These are phyloP conservation scores for Tagetes patula DNA, from an alignment of 129 eudicot species.

Conservation along the genomic window DNA sequence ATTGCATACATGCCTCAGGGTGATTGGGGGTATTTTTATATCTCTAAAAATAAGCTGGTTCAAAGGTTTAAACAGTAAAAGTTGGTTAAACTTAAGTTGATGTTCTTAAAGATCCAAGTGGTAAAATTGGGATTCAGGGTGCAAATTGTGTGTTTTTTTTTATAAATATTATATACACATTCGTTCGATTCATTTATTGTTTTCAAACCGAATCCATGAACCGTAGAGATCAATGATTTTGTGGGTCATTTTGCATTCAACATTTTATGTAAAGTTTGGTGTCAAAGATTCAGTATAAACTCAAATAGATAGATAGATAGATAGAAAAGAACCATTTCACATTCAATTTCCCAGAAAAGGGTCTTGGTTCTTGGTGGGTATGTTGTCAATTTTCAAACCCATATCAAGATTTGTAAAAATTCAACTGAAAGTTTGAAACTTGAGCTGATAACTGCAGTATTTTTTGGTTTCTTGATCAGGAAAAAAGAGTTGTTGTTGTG, in stretches of 20 bases:
- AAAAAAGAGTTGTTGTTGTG: constrained; percentile 14
- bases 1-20: not conserved
- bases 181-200: constrained; percentile 51
- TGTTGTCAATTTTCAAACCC: not conserved
- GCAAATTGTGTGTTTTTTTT: constrained; percentile 9
- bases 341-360: constrained; percentile 8
- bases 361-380: constrained; percentile 7
- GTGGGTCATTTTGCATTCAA: constrained; percentile 60
- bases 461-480: constrained; percentile 28
- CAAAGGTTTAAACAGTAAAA: not conserved
- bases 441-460: not conserved
- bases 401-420: constrained; percentile 17
- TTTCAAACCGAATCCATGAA: constrained; percentile 56
- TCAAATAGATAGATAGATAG: constrained; percentile 8
- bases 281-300: constrained; percentile 40
- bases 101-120: constrained; percentile 20
- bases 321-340: constrained; percentile 11
- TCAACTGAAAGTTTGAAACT: constrained; percentile 9
- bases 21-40: constrained; percentile 13
- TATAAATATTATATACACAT: constrained; percentile 1
- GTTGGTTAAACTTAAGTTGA: not conserved
- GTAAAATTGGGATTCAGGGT: constrained; percentile 22
- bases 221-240: constrained; percentile 38
- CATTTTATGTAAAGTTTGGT: constrained; percentile 53
- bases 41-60: not conserved